Evolutionary conservation across 2,329 filamentous ascomycete species (phyloP).

Genomic region (Tolypocladium tropicale): DNA sequence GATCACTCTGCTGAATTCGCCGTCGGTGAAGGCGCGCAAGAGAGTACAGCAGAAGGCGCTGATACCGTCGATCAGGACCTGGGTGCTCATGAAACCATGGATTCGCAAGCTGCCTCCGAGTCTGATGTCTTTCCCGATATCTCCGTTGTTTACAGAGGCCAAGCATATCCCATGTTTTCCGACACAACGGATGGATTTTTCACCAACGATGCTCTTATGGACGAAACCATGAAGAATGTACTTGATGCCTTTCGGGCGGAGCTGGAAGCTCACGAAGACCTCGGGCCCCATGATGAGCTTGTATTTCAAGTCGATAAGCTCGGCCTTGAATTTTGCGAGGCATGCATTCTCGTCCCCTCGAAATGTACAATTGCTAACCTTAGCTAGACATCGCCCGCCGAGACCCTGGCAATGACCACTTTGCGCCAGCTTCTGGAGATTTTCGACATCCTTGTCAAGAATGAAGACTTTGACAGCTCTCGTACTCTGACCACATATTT

Average conservation of each 20-base stretch:
- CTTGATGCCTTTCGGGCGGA: conserved; percentile 34
- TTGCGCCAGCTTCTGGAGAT: conserved; percentile 31
- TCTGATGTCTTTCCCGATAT: conserved; percentile 21
- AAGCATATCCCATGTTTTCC: conserved; percentile 32
- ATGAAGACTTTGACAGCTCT: conserved; percentile 28
- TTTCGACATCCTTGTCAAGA: conserved; percentile 31
- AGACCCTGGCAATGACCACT: conserved; percentile 24
- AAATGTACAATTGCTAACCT: conserved; percentile 13
- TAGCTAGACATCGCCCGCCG: conserved; percentile 22
- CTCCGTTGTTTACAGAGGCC: conserved; percentile 31
- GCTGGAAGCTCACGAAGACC: conserved; percentile 27
- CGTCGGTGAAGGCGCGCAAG: not conserved
- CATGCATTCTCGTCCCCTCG: conserved; percentile 14
- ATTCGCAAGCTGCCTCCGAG: conserved; percentile 2
- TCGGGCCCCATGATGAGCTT: conserved; percentile 35
- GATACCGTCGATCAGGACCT: not conserved
- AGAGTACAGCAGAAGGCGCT: not conserved
- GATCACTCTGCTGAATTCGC: not conserved
- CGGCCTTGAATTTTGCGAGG: conserved; percentile 42
- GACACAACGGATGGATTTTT: conserved; percentile 31
- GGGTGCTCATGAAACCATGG: not conserved
- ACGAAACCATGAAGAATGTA: conserved; percentile 33
- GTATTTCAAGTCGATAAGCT: conserved; percentile 42
- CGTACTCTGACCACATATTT: conserved; percentile 31
- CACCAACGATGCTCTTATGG: conserved; percentile 28